Evolutionary conservation across 2,329 filamentous ascomycete genomes (phyloP), one percentile per base, ranked within the genome.

Genomic region (Dactylellina sp.): DNA sequence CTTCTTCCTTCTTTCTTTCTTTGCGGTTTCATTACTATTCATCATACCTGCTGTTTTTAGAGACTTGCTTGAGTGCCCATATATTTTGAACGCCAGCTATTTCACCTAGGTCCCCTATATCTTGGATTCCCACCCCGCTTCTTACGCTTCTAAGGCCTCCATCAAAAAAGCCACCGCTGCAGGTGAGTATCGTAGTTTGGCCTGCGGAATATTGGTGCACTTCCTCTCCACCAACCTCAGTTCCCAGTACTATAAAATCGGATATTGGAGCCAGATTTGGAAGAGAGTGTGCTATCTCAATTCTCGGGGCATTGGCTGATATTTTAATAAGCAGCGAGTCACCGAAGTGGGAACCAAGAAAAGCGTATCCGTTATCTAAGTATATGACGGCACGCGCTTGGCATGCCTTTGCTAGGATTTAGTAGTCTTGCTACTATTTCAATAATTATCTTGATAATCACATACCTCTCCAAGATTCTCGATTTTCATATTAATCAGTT

Each of bases 161-260:
- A 78, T 97, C 92, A 76, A 91, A 89, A 79, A 92, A 95, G 0
- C 91, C 93, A 25, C 95, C 95, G 63, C 93, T 97, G 0, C 93
- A 94, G 1, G 94, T 93, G 9, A 99, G 92, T 74, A 99, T 91
- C 40, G 93, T 88, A 49, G 95, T 93, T 81, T 99, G 94, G 0
- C 95, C 95, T 0, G 94, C 97, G 0, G 93, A 96, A 79, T 97
- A 99, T 1, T 89, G 90, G 16, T 84, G 81, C 68, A 92, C 89
- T 7, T 85, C 88, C 76, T 95, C 90, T 20, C 89, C 89, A 71
- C 91, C 89, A 77, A 92, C 93, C 0, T 93, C 94, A 85, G 98
- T 91, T 79, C 98, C 95, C 92, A 98, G 97, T 14, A 99, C 88
- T 0, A 91, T 89, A 78, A 99, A 97, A 80, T 99, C 95, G 40